phyloP scores from a whole-genome alignment of 352 stramenopile genomes.

The Phytophthora megakarya region DNA sequence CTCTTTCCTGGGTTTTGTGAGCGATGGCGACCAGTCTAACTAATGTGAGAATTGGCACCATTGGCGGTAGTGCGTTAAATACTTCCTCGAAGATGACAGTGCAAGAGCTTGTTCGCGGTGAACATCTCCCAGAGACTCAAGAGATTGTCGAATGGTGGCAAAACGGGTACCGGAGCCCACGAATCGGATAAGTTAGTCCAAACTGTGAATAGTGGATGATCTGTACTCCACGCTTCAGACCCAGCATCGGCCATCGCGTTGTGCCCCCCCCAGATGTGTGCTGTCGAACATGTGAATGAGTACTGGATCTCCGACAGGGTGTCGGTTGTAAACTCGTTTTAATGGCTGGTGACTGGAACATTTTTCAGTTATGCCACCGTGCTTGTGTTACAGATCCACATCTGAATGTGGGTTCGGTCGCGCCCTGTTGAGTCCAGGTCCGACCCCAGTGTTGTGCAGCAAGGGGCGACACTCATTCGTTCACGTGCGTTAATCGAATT shows the following conservation, averaged over 20 bases:
- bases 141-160: slow-evolving; percentile 24
- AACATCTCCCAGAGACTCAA: slow-evolving; percentile 10
- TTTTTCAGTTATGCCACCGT: neutral
- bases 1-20: neutral
- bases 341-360: neutral
- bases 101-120: slow-evolving; percentile 3
- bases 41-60: neutral
- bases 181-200: slow-evolving; percentile 29
- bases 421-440: neutral
- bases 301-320: slow-evolving; percentile 8
- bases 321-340: neutral
- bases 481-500: slow-evolving; percentile 26
- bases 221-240: slow-evolving; percentile 4
- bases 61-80: slow-evolving; percentile 1
- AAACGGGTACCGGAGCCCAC: too few species aligned
- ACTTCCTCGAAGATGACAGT: slow-evolving; percentile 1
- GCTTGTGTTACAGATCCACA: slow-evolving; percentile 15
- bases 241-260: slow-evolving; percentile 18
- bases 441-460: slow-evolving; percentile 6
- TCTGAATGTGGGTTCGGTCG: neutral
- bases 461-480: slow-evolving; percentile 3
- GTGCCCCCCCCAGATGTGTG: slow-evolving; percentile 4
- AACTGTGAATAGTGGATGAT: slow-evolving; percentile 1
- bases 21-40: slow-evolving; percentile 10
- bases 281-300: slow-evolving; percentile 5